These are phyloP conservation scores for Brassica juncea DNA, from an alignment of 345 rosid species.

Conservation along the genomic window DNA sequence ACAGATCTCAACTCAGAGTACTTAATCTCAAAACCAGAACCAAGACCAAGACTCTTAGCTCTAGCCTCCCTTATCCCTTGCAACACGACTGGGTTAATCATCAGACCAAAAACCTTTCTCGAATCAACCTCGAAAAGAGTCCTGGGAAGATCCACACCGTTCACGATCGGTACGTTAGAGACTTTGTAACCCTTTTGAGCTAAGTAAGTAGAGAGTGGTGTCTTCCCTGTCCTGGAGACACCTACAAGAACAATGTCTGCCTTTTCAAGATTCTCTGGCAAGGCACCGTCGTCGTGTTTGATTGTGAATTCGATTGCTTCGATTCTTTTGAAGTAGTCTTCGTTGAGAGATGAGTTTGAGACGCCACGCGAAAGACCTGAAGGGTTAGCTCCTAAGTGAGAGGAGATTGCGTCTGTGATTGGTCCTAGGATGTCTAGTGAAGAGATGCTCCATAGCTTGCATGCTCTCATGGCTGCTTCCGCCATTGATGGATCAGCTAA, in stretches of 20 bases:
- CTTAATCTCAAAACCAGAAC: constrained; percentile 51
- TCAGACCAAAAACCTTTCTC: constrained; percentile 73
- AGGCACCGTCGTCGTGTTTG: constrained; percentile 89
- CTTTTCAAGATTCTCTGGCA: constrained; percentile 69
- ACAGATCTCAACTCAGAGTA: constrained; percentile 84
- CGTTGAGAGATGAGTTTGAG: constrained; percentile 50
- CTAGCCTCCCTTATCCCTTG: constrained; percentile 75
- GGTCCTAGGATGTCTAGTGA: constrained; percentile 82
- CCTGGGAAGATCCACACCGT: constrained; percentile 67
- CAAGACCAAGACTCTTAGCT: constrained; percentile 74
- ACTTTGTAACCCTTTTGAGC: constrained; percentile 93
- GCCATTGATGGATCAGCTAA: constrained; percentile 84
- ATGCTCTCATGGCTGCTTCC: constrained; percentile 68
- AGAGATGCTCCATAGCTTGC: constrained; percentile 68
- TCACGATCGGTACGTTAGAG: constrained; percentile 85
- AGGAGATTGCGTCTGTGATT: constrained; percentile 75
- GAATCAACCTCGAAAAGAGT: constrained; percentile 66
- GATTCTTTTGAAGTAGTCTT: constrained; percentile 70
- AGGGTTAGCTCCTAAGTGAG: constrained; percentile 82
- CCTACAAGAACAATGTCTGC: constrained; percentile 80
- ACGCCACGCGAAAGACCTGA: constrained; percentile 84
- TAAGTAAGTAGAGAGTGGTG: constrained; percentile 78
- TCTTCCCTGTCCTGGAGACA: constrained; percentile 88
- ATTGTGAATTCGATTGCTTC: constrained; percentile 91
- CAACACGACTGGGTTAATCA: constrained; percentile 70